These are phyloP conservation scores for Colletotrichum tropicale DNA, from an alignment of 2,329 filamentous ascomycete species.

Conservation along the genomic window DNA sequence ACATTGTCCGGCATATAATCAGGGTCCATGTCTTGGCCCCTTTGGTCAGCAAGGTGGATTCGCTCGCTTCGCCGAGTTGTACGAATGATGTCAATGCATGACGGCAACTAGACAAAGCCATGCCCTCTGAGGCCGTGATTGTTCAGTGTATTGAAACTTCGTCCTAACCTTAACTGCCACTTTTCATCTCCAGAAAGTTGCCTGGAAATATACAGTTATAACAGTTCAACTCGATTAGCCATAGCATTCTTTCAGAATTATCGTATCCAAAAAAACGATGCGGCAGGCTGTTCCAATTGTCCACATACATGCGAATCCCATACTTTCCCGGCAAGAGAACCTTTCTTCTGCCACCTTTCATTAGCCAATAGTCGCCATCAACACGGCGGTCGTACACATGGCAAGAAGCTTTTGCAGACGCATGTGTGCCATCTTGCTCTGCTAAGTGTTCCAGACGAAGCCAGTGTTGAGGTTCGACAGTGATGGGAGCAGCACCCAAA, in stretches of 20 bases:
- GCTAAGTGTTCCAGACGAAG: rapidly evolving
- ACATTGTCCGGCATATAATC: not conserved
- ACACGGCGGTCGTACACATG: rapidly evolving
- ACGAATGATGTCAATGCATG: too few species aligned
- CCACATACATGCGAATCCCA: too few species aligned
- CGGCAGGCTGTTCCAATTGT: too few species aligned
- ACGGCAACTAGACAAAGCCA: too few species aligned
- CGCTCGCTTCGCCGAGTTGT: too few species aligned
- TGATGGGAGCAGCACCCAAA: rapidly evolving
- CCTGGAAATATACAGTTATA: not conserved
- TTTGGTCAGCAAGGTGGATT: not conserved
- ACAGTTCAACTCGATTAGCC: not conserved
- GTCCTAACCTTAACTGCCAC: too few species aligned
- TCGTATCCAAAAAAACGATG: too few species aligned
- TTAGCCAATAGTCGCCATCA: not conserved
- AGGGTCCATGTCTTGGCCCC: not conserved
- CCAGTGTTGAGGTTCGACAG: not conserved
- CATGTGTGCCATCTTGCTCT: rapidly evolving
- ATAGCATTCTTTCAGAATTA: too few species aligned
- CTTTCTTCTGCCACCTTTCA: not conserved
- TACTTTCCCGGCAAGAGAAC: too few species aligned
- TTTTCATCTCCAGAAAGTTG: not conserved
- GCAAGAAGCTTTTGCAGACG: not conserved
- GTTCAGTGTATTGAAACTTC: too few species aligned
- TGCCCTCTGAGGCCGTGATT: too few species aligned